Conservation (phyloP, 768 basidiomycete genomes). For the Pholiota microspora region DNA sequence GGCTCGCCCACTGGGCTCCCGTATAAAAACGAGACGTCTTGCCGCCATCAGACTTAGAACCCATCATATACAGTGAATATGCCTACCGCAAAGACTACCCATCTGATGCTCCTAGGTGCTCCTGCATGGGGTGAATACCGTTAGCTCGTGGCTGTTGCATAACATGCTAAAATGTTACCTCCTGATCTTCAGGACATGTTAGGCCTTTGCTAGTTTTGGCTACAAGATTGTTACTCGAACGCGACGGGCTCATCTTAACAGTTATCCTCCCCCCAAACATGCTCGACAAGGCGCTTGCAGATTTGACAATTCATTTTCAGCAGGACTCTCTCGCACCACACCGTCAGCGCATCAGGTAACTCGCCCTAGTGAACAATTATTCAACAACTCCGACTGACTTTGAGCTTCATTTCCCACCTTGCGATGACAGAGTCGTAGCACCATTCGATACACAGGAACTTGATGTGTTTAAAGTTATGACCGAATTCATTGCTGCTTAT, state of each 20-base stretch:
- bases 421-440: background rate
- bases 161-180: background rate
- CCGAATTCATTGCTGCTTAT: background rate
- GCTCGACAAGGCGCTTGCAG: constrained; percentile 6
- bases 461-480: background rate
- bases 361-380: too few relatives aligned
- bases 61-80: background rate
- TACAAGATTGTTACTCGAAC: constrained; percentile 7
- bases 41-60: background rate
- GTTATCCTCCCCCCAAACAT: constrained; percentile 4
- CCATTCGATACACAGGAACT: background rate
- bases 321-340: background rate
- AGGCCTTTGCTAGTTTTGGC: constrained; percentile 11
- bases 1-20: too few relatives aligned
- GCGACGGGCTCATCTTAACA: constrained; percentile 6
- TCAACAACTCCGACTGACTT: background rate
- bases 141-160: too few relatives aligned
- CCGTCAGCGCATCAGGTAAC: background rate
- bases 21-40: background rate
- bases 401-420: background rate
- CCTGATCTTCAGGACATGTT: constrained; percentile 8
- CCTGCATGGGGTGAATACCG: background rate
- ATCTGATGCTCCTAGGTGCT: background rate
- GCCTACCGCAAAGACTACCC: background rate
- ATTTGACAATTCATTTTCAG: constrained; percentile 4